A percentile compares a stretch with the other conserved stretches of the same genome.
Evolutionary conservation across 1,284 basidiomycete genomes (phyloP).

Genomic region (Ceraceosorus bombacis): DNA sequence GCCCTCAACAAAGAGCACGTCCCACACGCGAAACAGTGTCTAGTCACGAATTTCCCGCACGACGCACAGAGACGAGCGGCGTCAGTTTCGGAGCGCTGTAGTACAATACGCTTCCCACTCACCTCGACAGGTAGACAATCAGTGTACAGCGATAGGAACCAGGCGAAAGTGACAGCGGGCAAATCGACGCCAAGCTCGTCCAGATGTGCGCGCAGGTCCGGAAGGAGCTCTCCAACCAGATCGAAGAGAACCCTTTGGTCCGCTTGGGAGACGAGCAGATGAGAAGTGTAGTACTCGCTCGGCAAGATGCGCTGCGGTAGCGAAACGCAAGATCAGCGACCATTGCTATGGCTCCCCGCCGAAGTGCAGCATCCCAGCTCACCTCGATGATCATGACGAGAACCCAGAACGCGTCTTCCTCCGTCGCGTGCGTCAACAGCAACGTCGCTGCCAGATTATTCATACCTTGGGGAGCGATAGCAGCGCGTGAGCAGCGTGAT

Average conservation of each 20-base stretch:
- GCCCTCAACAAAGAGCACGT: constrained; percentile 90
- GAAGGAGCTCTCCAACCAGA: constrained; percentile 69
- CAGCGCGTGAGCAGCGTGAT: not conserved
- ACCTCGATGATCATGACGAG: constrained; percentile 76
- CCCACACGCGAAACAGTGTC: constrained; percentile 54
- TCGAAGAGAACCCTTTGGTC: constrained; percentile 85
- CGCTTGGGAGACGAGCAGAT: constrained; percentile 67
- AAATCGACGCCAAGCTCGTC: constrained; percentile 76
- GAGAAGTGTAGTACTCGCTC: constrained; percentile 49
- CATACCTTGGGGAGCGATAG: constrained; percentile 69
- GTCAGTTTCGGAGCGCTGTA: constrained; percentile 15
- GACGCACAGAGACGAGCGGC: constrained; percentile 54
- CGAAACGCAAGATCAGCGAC: not conserved
- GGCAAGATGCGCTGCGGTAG: constrained; percentile 48
- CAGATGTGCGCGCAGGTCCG: constrained; percentile 69
- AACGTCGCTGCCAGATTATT: constrained; percentile 89
- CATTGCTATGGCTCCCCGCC: constrained; percentile 56
- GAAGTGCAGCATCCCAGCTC: constrained; percentile 74
- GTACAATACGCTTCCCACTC: constrained; percentile 20
- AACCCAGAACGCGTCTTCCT: constrained; percentile 97
- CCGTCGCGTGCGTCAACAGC: constrained; percentile 79
- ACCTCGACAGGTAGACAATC: constrained; percentile 94
- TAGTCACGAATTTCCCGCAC: not conserved
- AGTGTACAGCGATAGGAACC: constrained; percentile 94
- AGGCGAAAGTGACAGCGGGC: constrained; percentile 90